Base-by-base conservation (phyloP, 31 red algal species). In the Endocladia muricata region DNA sequence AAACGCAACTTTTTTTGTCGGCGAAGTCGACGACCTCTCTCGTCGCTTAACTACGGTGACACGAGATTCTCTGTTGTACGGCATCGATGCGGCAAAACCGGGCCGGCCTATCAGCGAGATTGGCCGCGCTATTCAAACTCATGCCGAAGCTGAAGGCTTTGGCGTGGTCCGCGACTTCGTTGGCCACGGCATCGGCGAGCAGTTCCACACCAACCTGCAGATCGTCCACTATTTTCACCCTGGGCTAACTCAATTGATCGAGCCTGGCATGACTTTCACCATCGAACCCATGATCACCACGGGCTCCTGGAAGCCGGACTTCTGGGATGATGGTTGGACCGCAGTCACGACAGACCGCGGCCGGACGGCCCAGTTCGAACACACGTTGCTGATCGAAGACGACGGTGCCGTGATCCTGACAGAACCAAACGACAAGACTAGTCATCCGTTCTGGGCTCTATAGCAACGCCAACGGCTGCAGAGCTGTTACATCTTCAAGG, bases 211-310 rank as follows among this genome's bases (percentile, higher is more conserved):
- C 23, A 52, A 86, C 3, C 96, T 88, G 7, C 87, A 98, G 76
- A 80, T 98, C 40, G 88, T 88, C 25, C 96, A 98, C 60, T 98
- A 94, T 64, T 21, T 26, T 23, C 92, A 95, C 40, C 91, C 91
- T 52, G 65, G 76, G 57, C 82, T 88, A 7, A 66, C 84, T 3
- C 83, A 82, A 25, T 73, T 84, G 43, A 73, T 57, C 62, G 65
- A 82, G 31, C 30, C 86, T 26, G 84, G 96, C 26, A 86, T 89
- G 77, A 79, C 80, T 21, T 98, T 94, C 55, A 98, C 96, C 29
- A 94, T 98, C 47, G 96, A 98, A 42, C 96, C 96, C 1, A 98
- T 98, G 96, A 44, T 98, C 61, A 86, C 73, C 38, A 59, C 43
- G 22, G 96, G 96, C 15, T 70, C 21, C 13, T 81, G 72, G 73